Percentiles rank a stretch among this genome's conserved stretches.
Evolutionary conservation across 2,329 filamentous ascomycete species (phyloP).

Genomic region (Sclerotinia sclerotiorum): DNA sequence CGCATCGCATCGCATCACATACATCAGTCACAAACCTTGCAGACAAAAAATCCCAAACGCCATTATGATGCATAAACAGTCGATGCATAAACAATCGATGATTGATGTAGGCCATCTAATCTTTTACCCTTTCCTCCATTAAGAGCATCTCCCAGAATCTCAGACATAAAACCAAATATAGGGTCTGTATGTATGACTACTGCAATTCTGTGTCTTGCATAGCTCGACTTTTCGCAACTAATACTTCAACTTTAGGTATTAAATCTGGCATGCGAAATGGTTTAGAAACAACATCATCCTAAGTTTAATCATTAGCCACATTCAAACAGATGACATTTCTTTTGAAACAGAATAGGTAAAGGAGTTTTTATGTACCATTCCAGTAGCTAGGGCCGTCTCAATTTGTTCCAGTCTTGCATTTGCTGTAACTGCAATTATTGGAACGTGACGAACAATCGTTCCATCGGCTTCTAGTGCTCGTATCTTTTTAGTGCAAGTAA

Average conservation of each 20-base stretch:
- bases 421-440: constrained; percentile 80
- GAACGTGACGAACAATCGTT: constrained; percentile 64
- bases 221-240: constrained; percentile 29
- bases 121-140: background rate
- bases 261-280: constrained; percentile 75
- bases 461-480: constrained; percentile 64
- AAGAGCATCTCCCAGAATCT: no score
- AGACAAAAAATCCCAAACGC: background rate
- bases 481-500: constrained; percentile 69
- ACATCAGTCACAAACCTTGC: background rate
- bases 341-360: background rate
- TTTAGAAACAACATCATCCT: constrained; percentile 77
- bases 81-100: background rate
- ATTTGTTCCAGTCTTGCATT: constrained; percentile 77
- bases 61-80: background rate
- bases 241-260: constrained; percentile 63
- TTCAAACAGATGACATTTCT: background rate
- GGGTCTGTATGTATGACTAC: background rate
- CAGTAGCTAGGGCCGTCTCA: constrained; percentile 66
- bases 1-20: background rate
- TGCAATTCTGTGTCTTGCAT: background rate
- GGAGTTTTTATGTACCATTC: constrained; percentile 62
- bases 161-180: background rate
- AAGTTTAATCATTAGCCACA: constrained; percentile 28
- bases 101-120: background rate